Evolutionary conservation across 495 filamentous ascomycete genomes (phyloP), one percentile per base, ranked within the genome.

Genomic region (Tuber aestivum): DNA sequence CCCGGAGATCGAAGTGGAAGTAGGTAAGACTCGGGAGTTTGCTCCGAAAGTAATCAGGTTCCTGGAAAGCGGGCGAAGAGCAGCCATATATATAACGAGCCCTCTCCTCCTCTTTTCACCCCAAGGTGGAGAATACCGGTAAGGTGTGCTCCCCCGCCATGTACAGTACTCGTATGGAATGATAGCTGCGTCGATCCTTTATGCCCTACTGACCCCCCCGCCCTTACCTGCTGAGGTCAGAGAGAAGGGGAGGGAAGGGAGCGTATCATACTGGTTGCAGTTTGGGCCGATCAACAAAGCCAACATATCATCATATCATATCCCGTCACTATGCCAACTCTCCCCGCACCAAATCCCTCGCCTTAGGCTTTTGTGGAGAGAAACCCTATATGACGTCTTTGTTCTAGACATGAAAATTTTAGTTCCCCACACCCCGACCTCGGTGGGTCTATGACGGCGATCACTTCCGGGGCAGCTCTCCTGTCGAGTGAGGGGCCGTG

Each of bases 261-360:
- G n/a, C n/a, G n/a, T n/a, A 9, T 12, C 35, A 61, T 40, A 40
- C 48, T 61, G 21, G 32, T 70, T 40, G 38, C 38, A 40, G 38
- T 40, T 69, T 41, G 35, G 18, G 40, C n/a, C 68, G 69, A 44
- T 45, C 21, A 37, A n/a, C 37, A 69, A 68, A 72, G 72, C 78
- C 77, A 79, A 75, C 70, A 75, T 79, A 70, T 50, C 72, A 79
- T 79, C 77, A 78, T 76, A 41, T n/a, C n/a, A n/a, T 44, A 44
- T 38, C 50, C n/a, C 56, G 56, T 65, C 56, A 65, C 56, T 16
- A 16, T 65, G 56, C 56, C n/a, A 65, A 32, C 3, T 32, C 56
- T 16, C 14, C 27, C 50, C n/a, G 50, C 50, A 61, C 10, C 50
- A 56, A 27, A 56, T 6, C 50, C 14, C 50, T 23, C 21, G 20